These are phyloP conservation scores for Rubia yunnanensis DNA, from an alignment of 257 asterid genomes.

Conservation along the genomic window DNA sequence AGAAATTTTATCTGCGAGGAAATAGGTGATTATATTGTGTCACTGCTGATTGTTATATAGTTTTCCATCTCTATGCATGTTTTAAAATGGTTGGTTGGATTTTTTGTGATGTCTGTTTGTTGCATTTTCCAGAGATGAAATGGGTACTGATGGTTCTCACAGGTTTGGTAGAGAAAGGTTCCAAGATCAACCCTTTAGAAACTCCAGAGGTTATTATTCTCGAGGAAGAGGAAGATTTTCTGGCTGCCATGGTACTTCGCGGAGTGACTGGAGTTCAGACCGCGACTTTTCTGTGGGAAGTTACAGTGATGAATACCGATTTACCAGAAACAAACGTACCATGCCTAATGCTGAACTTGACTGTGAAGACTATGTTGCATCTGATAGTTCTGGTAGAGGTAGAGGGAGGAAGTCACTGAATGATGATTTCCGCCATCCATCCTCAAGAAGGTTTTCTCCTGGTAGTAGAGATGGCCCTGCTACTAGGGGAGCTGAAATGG, in stretches of 20 bases:
- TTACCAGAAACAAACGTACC: constrained; percentile 43
- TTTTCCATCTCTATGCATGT: constrained; percentile 5
- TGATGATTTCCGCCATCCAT: constrained; percentile 39
- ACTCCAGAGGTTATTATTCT: constrained; percentile 44
- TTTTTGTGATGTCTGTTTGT: constrained; percentile 9
- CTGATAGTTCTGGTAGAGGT: constrained; percentile 30
- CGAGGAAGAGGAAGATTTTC: constrained; percentile 64
- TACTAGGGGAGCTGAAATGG: constrained; percentile 34
- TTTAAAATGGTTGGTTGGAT: constrained; percentile 16
- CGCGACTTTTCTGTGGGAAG: constrained; percentile 44
- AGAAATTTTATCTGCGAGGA: constrained; percentile 37
- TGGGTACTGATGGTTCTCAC: constrained; percentile 40
- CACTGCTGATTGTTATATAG: background rate
- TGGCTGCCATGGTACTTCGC: constrained; percentile 40
- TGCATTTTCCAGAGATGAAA: constrained; percentile 52
- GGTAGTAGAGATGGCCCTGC: constrained; percentile 43
- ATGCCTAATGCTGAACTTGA: constrained; percentile 40
- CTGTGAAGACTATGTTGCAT: constrained; percentile 29
- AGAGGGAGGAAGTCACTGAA: constrained; percentile 42
- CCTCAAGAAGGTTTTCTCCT: constrained; percentile 49
- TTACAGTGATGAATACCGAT: constrained; percentile 46
- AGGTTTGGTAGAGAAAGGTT: constrained; percentile 49
- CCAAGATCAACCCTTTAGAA: constrained; percentile 47
- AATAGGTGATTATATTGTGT: constrained; percentile 46
- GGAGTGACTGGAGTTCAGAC: constrained; percentile 55